Evolutionary conservation across 2,329 filamentous ascomycete species (phyloP).

Genomic region (Hymenoscyphus salicellus): DNA sequence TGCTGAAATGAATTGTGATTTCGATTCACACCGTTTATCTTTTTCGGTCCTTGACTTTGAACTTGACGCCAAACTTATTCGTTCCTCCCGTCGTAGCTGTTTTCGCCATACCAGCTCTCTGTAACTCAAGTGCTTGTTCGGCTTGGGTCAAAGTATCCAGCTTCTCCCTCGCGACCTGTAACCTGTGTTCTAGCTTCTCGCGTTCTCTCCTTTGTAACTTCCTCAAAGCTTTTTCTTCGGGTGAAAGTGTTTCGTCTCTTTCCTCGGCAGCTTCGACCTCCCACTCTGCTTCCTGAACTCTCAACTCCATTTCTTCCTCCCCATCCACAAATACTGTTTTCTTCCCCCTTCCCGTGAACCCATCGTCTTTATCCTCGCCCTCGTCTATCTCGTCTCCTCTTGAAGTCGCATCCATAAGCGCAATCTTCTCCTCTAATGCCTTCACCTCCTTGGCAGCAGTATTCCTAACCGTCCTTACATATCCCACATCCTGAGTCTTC

Average conservation of each 20-base stretch:
- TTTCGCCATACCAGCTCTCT: conserved; percentile 64
- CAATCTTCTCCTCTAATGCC: conserved; percentile 51
- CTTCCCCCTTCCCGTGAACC: conserved; percentile 29
- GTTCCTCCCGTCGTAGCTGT: conserved; percentile 57
- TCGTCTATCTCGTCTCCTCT: conserved; percentile 52
- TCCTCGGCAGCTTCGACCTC: conserved; percentile 35
- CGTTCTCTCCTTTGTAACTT: conserved; percentile 45
- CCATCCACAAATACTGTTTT: conserved; percentile 39
- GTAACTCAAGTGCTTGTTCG: conserved; percentile 56
- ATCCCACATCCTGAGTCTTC: conserved; percentile 67
- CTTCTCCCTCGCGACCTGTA: conserved; percentile 52
- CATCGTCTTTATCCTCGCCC: conserved; percentile 49
- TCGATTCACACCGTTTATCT: conserved; percentile 34
- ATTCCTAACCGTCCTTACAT: conserved; percentile 61
- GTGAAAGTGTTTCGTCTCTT: conserved; percentile 29
- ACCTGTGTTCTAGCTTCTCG: conserved; percentile 47
- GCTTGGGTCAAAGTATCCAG: conserved; percentile 53
- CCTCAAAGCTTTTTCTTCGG: conserved; percentile 39
- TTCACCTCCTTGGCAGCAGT: conserved; percentile 57
- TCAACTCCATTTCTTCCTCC: conserved; percentile 29
- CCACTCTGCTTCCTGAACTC: conserved; percentile 25
- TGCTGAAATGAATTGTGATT: neutral
- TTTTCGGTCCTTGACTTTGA: conserved; percentile 62
- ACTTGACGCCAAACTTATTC: conserved; percentile 60
- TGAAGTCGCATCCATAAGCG: conserved; percentile 35